Conservation (phyloP, 148 eudicot species). For the Fallopia convolvulus region DNA sequence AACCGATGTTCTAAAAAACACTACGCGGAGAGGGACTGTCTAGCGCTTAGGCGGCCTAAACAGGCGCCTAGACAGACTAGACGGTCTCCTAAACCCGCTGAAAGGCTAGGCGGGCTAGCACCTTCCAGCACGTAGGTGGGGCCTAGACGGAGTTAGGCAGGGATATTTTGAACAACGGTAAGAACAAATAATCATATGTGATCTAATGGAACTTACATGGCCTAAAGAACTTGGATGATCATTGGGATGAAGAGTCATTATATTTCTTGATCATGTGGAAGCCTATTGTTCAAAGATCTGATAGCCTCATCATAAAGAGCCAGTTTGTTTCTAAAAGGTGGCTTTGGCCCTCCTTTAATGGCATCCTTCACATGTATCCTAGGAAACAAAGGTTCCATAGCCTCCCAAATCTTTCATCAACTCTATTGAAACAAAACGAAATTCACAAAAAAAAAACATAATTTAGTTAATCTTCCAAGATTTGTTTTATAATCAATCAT, state of each 20-base stretch:
- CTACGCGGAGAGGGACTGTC: too few species aligned
- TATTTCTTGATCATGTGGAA: conserved; percentile 17
- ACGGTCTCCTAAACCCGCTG: too few species aligned
- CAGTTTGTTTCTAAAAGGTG: conserved; percentile 34
- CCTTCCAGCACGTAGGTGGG: too few species aligned
- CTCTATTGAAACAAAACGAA: background rate
- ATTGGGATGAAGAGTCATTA: background rate
- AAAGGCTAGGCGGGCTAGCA: too few species aligned
- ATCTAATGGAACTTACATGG: background rate
- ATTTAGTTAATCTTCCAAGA: background rate
- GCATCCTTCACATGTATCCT: conserved; percentile 26
- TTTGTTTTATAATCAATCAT: background rate
- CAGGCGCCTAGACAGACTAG: too few species aligned
- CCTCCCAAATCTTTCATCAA: conserved; percentile 10
- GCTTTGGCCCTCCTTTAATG: too few species aligned
- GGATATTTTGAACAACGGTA: too few species aligned
- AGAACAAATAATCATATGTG: background rate
- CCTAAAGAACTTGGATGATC: background rate
- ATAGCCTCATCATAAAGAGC: conserved; percentile 88
- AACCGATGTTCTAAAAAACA: too few species aligned
- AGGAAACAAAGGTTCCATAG: conserved; percentile 77
- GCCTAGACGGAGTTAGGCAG: too few species aligned
- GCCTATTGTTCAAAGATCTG: conserved; percentile 42
- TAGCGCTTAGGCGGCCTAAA: too few species aligned
- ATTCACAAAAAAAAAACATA: too few species aligned